phyloP scores from a whole-genome alignment of 2,329 filamentous ascomycete species.

The Nectriaceae sp. region DNA sequence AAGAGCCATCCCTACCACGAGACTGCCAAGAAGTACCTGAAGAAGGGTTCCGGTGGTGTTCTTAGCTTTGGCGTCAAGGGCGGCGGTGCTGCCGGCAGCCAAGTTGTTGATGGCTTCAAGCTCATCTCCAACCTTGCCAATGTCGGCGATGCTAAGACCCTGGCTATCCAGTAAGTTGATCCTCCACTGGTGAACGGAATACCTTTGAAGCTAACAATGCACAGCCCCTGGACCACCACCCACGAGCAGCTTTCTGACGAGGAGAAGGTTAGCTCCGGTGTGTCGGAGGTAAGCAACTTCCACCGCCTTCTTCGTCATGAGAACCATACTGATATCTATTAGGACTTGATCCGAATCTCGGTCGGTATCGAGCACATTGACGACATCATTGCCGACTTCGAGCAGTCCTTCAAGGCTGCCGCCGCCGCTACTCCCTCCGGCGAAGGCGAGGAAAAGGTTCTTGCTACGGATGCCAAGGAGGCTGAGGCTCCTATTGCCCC shows the following conservation, averaged over 20 bases:
- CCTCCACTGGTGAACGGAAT: neutral
- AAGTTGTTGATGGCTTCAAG: constrained; percentile 93
- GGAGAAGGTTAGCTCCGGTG: constrained; percentile 79
- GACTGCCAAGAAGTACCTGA: constrained; percentile 83
- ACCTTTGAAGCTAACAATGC: neutral
- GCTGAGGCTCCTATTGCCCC: constrained; percentile 37
- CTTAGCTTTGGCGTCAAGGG: constrained; percentile 93
- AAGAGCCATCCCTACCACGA: constrained; percentile 79
- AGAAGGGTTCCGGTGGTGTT: constrained; percentile 84
- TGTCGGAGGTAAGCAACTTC: constrained; percentile 64
- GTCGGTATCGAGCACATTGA: constrained; percentile 97
- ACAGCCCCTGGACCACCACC: constrained; percentile 82
- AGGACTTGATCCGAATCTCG: constrained; percentile 92
- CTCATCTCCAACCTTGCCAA: constrained; percentile 95
- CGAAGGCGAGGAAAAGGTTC: constrained; percentile 23
- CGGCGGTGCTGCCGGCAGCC: constrained; percentile 76
- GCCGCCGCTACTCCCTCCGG: constrained; percentile 44
- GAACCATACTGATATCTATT: neutral
- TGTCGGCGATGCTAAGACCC: constrained; percentile 91
- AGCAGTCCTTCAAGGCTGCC: constrained; percentile 78
- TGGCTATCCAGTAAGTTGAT: constrained; percentile 72
- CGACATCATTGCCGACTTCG: constrained; percentile 94
- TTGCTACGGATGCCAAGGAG: constrained; percentile 32
- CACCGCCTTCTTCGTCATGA: too few relatives aligned
- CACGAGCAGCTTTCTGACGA: constrained; percentile 87